Base-by-base conservation (phyloP, 139 green algal species). In the Mychonastes homosphaera region DNA sequence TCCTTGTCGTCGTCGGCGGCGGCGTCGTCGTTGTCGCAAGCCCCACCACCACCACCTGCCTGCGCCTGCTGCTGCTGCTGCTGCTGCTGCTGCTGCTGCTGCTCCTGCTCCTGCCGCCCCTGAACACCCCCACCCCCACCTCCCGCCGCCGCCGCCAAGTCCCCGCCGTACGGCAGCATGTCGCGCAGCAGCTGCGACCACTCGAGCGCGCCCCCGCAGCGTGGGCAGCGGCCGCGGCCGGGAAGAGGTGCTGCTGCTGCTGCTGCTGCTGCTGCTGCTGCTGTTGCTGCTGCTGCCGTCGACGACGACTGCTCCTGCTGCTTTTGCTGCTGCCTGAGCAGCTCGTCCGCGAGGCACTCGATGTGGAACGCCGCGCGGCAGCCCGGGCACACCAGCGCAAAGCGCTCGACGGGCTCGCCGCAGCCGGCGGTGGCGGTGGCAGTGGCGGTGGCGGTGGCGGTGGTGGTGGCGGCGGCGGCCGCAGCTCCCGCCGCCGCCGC, bases 291-390 rank as follows among this genome's bases (percentile, higher is more conserved):
- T 79, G 51, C 71, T 58, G 52, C 52, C 62, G 4, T 12, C 44
- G 13, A 8, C 19, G 23, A 39, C 33, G 21, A 3, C 9, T 9
- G 12, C 13, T 52, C 32, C 12, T 39, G 35, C 6, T n/a, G 19
- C 21, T 19, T 4, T 33, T 32, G 44, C 26, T 58, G 34, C 46
- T 65, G 58, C 41, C 33, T 23, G 18, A 84, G 34, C 26, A 75
- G 68, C n/a, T 67, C 47, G n/a, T 65, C 29, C 33, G 72, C 78
- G 24, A 85, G 52, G 63, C 76, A 84, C 21, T 76, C 72, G 10
- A 77, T 38, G 40, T 85, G 78, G 13, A 40, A 70, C 18, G 65
- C 34, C 0, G n/a, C 27, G 12, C 36, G 43, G 52, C 78, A 84
- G 43, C 39, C 3, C 34, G 4, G 18, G 49, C 76, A 84, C 2